Base-by-base conservation (phyloP, 2,329 filamentous ascomycete species). In the Phyllosticta paracitricarpa region DNA sequence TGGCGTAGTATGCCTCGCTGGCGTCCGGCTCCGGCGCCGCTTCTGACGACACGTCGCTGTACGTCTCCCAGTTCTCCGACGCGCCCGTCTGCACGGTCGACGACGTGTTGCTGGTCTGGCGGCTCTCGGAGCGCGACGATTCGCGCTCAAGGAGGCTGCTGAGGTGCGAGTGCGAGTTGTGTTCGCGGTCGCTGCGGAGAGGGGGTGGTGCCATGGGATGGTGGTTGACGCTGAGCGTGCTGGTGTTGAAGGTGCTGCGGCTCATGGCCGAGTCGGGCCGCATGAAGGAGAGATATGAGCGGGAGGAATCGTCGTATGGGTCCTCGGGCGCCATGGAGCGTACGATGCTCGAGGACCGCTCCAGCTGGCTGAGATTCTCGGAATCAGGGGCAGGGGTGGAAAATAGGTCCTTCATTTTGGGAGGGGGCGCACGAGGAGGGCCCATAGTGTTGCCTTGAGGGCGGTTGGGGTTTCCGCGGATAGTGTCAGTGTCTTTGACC, bases 31-130 rank as follows among this genome's bases (percentile, higher is more conserved):
- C 74, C 17, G 54, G 48, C 35, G 55, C 61, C 14, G 40, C 40
- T 5, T 48, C 40, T 14, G 40, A 48, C 2, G 56, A 62, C 87
- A 64, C 85, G 72, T 96, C 90, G 67, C 94, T 92, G 68, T 94
- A 97, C 9, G 92, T 96, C 75, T 97, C 93, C 93, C 93, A 97
- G 73, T 97, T 97, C 75, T 97, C 93, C 3, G 90, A 96, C 1
- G 89, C 90, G 3, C 51, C 81, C 1, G 88, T 90, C n/a, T 77
- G 77, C 24, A 78, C 76, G 19, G 67, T 73, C 19, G 72, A 73
- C 1, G 89, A 92, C 0, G 87, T 87, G 65, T 85, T 85, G 6
- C 87, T 90, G 17, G 88, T 86, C 67, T 93, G 89, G 56, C 90
- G 80, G 64, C 77, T 80, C 25, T 66, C 66, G 19, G 69, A 61